Conservation (phyloP, 1,284 basidiomycete genomes). For the Sphagnurus paluster region DNA sequence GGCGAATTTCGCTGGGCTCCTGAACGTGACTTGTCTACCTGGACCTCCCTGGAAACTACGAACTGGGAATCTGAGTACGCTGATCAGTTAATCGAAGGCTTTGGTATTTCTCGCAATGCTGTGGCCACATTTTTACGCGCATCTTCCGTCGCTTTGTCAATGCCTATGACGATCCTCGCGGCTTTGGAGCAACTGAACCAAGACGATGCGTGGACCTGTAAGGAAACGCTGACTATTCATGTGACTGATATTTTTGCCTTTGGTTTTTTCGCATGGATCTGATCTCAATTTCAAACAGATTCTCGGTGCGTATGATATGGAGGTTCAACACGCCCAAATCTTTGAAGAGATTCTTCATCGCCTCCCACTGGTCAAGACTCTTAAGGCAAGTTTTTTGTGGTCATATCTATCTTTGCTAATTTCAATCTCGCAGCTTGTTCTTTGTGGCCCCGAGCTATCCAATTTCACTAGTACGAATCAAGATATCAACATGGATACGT, state of each 20-base stretch:
- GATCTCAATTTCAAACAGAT: conserved; percentile 22
- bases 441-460: conserved; percentile 31
- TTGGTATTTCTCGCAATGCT: conserved; percentile 4
- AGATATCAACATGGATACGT: conserved; percentile 28
- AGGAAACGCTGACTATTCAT: conserved; percentile 24
- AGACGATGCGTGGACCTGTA: conserved; percentile 29
- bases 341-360: conserved; percentile 40
- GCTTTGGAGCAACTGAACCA: conserved; percentile 29
- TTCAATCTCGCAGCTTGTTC: conserved; percentile 22
- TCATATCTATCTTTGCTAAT: neutral
- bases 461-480: conserved; percentile 5
- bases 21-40: conserved; percentile 24
- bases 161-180: conserved; percentile 35
- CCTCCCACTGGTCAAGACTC: conserved; percentile 30
- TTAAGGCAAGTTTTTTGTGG: conserved; percentile 24
- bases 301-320: conserved; percentile 29
- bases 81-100: conserved; percentile 15
- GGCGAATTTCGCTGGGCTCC: conserved; percentile 30
- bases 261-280: neutral
- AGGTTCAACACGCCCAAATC: conserved; percentile 24
- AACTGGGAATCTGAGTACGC: conserved; percentile 25
- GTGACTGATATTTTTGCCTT: neutral
- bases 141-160: conserved; percentile 28
- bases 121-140: conserved; percentile 21
- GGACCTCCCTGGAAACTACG: conserved; percentile 20